Evolutionary conservation across 2,329 filamentous ascomycete species (phyloP), one percentile per base, ranked within the genome.

Genomic region (Calonectria naviculata): DNA sequence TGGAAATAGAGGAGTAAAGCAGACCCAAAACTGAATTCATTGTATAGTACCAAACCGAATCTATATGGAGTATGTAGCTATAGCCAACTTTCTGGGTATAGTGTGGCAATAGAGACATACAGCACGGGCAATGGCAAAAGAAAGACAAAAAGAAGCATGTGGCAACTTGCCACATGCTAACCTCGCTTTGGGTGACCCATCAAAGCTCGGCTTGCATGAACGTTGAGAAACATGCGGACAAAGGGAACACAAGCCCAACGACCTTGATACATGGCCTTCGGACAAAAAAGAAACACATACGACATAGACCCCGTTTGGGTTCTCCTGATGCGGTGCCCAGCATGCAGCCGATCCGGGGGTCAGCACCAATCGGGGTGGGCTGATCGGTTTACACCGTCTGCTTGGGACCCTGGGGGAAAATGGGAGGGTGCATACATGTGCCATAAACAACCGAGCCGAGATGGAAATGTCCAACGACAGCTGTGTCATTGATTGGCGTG

Each of bases 361-460:
- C 24, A 38, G 67, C 28, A 67, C 52, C 68, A 60, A 62, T 68
- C 60, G 71, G 71, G 62, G 31, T 68, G 67, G 67, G 56, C 65
- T 75, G 62, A 36, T 62, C 70, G 70, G 49, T 75, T 63, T 60
- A 60, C 61, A 76, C 74, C 73, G 71, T 47, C 52, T 62, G 58
- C 61, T 56, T 70, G 70, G 73, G 71, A 76, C 64, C 68, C 68
- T 28, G 61, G 71, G 73, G 65, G 34, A 56, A 46, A 21, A 38
- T 15, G 21, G 68, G 52, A 38, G 54, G 67, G 58, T 62, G 61
- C 61, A 46, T 47, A 13, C 44, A 46, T 68, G 42, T 41, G 54
- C 68, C 68, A 75, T 69, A 70, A 73, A 58, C 66, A 67, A 62
- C 70, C 49, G 70, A 71, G 46, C 46, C 63, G 36, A 64, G 29